Base-by-base conservation (phyloP, 1,284 basidiomycete genomes). In the Abortiporus biennis region DNA sequence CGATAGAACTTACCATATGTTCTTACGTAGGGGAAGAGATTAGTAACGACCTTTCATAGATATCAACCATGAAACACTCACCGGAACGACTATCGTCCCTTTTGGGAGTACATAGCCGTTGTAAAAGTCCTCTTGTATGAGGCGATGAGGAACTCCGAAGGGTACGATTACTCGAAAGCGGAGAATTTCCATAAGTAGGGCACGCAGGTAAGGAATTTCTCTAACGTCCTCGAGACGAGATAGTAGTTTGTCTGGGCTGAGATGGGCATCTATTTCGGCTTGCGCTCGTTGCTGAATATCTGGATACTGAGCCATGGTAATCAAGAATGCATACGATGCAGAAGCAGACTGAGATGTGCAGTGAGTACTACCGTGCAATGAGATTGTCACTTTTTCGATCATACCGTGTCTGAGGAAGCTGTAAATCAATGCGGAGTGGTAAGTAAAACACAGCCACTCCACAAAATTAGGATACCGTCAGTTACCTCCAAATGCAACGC, bases 41-140 rank as follows among this genome's bases (percentile, higher is more conserved):
- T 9, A 13, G 9, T 9, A 35, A 16, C 9, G 33, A 19, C 16
- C 17, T 11, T 19, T 35, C 17, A 9, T 11, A 16, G 9, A 13
- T 12, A 9, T 8, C 9, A 35, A 35, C 9, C 9, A 19, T 11
- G 12, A 15, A 11, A 11, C 4, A n/a, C 37, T 6, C 17, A 38
- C 37, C 12, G 20, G 22, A 29, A 57, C 43, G 15, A 55, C 34
- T 20, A 48, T 39, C 4, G 57, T 47, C 20, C 50, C 53, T 30
- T 51, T 50, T 1, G 59, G 59, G 6, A 61, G 58, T 24, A 56
- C 53, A 38, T 52, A 53, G 5, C 57, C 57, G 19, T 55, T 46
- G 24, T 56, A 60, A 27, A 51, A 45, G 38, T 57, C 54, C 27
- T 59, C 59, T 34, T 50, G 9, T n/a, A 24, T 45, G 1, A 35